A percentile compares a stretch with the other conserved stretches of the same genome.
These are phyloP conservation scores for Stephanodiscus triporus DNA, from an alignment of 108 stramenopile genomes.

Conservation along the genomic window DNA sequence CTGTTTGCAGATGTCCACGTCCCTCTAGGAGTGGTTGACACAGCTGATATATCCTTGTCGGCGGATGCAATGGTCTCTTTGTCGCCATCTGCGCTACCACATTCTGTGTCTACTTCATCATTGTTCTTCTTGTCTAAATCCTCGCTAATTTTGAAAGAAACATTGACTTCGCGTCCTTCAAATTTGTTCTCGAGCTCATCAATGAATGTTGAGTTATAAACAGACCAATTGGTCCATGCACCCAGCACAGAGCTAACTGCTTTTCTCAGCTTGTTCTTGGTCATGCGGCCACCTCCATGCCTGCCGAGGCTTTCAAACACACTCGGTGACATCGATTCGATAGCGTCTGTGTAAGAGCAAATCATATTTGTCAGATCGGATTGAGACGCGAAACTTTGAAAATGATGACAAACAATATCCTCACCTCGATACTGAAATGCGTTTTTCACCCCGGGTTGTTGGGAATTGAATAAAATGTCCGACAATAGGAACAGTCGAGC, in stretches of 20 bases:
- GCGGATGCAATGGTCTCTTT: background rate
- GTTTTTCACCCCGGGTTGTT: conserved; percentile 87
- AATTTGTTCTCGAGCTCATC: conserved; percentile 78
- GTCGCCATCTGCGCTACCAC: conserved; percentile 3
- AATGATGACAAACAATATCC: background rate
- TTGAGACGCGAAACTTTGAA: background rate
- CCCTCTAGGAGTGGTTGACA: conserved; percentile 38
- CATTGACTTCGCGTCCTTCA: conserved; percentile 57
- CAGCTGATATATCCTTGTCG: background rate
- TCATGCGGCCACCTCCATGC: conserved; percentile 74
- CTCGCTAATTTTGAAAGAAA: conserved; percentile 9
- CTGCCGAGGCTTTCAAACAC: conserved; percentile 73
- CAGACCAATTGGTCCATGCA: conserved; percentile 89
- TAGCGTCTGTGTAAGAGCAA: conserved; percentile 49
- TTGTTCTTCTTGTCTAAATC: conserved; percentile 11
- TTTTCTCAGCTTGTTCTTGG: conserved; percentile 68
- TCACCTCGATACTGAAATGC: conserved; percentile 75
- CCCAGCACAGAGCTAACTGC: conserved; percentile 71
- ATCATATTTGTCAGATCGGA: background rate
- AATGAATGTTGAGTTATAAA: conserved; percentile 76
- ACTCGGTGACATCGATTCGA: conserved; percentile 83
- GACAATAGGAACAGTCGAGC: conserved; percentile 83
- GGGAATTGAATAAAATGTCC: conserved; percentile 87
- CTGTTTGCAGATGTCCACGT: conserved; percentile 26
- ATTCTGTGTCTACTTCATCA: conserved; percentile 2